Percentiles rank a stretch among this genome's conserved stretches.
Evolutionary conservation across 2,329 filamentous ascomycete species (phyloP).

Genomic region (Penicillium capsulatum): DNA sequence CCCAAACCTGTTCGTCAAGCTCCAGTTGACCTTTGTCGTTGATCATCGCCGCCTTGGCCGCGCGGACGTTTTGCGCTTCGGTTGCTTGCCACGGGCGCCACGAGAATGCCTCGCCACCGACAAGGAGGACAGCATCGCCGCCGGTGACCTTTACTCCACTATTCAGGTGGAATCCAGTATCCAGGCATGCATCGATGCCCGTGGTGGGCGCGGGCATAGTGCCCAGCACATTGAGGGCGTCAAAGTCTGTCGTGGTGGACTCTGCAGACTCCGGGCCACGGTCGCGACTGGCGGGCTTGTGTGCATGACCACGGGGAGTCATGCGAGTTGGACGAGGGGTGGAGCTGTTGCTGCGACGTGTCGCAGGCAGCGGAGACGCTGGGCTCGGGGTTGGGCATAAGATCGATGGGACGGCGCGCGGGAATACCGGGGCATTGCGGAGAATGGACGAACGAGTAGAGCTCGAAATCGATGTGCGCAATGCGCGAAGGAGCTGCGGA

Average conservation of each 20-base stretch:
- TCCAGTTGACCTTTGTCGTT: conserved; percentile 82
- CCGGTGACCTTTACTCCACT: conserved; percentile 68
- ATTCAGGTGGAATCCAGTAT: conserved; percentile 81
- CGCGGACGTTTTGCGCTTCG: conserved; percentile 29
- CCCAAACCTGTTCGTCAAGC: conserved; percentile 65
- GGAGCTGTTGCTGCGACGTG: conserved; percentile 25
- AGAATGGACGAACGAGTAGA: conserved; percentile 10
- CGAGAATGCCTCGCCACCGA: conserved; percentile 80
- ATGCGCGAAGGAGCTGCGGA: conserved; percentile 39
- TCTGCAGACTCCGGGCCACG: conserved; percentile 59
- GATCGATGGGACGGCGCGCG: conserved; percentile 8
- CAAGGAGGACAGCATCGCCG: conserved; percentile 69
- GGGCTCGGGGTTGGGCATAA: conserved; percentile 4
- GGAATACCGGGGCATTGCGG: conserved; percentile 12
- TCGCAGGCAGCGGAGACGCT: conserved; percentile 5
- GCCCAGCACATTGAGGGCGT: conserved; percentile 71
- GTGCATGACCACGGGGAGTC: conserved; percentile 31
- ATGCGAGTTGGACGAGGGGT: conserved; percentile 29
- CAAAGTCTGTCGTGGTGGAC: conserved; percentile 68
- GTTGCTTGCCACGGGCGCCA: conserved; percentile 74
- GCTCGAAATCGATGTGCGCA: conserved; percentile 35
- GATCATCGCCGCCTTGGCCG: conserved; percentile 49
- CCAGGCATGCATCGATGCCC: conserved; percentile 74
- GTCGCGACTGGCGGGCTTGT: conserved; percentile 47
- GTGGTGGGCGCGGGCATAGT: conserved; percentile 73